These are phyloP conservation scores for Funneliformis geosporum DNA, from an alignment of 192 early-diverging fungal species.

Conservation along the genomic window DNA sequence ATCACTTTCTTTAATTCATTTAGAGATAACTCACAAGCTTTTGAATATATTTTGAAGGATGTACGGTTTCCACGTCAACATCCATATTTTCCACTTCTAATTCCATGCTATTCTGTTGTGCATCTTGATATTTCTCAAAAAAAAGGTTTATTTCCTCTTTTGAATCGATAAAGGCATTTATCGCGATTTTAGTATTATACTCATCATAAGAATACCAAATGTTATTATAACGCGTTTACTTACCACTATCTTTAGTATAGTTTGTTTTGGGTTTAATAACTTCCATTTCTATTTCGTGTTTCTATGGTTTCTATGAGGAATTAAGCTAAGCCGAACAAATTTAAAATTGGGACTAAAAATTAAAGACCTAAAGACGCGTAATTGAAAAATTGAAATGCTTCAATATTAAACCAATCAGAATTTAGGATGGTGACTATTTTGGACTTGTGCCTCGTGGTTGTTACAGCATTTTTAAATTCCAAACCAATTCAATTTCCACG, in stretches of 20 bases:
- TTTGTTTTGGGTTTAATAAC: not conserved
- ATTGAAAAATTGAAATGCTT: no score
- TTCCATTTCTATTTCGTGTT: not conserved
- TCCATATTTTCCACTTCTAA: not conserved
- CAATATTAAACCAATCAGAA: no score
- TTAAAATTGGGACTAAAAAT: no score
- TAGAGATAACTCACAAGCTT: conserved; percentile 10
- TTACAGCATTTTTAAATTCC: no score
- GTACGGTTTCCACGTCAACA: not conserved
- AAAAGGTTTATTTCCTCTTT: not conserved
- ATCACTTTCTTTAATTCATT: not conserved
- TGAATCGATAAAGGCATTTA: no score
- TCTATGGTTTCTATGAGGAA: no score
- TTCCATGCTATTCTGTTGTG: not conserved
- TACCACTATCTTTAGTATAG: not conserved
- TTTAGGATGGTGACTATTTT: no score
- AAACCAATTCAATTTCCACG: no score
- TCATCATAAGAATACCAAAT: not conserved
- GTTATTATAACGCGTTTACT: not conserved
- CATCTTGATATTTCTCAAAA: not conserved
- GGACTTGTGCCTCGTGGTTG: no score
- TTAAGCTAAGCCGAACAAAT: no score
- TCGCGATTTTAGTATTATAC: no score
- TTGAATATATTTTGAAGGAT: not conserved
- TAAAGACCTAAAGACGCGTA: no score